Percentiles rank a stretch among this genome's conserved stretches.
These are phyloP conservation scores for Ganoderma sp. DNA, from an alignment of 1,284 basidiomycete genomes.

Conservation along the genomic window DNA sequence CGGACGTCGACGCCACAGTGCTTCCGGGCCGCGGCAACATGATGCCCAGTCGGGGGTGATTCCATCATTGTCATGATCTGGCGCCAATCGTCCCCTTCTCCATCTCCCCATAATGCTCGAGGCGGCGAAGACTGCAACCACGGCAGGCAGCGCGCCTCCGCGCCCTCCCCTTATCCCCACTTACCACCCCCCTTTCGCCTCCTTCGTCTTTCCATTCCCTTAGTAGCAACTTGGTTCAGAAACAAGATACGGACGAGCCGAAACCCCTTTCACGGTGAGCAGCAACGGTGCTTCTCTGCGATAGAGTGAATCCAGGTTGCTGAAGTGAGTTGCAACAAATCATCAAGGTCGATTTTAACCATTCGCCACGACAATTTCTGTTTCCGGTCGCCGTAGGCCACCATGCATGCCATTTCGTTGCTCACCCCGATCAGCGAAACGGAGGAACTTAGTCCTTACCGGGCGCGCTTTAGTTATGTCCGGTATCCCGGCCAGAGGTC, in stretches of 20 bases:
- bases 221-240: background rate
- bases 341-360: background rate
- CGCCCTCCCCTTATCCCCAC: slow-evolving; percentile 11
- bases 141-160: slow-evolving; percentile 29
- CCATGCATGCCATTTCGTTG: slow-evolving; percentile 26
- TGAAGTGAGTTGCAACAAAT: background rate
- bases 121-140: slow-evolving; percentile 25
- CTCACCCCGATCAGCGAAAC: slow-evolving; percentile 30
- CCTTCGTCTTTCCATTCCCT: background rate
- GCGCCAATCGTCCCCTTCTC: slow-evolving; percentile 29
- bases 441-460: slow-evolving; percentile 29
- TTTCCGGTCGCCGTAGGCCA: background rate
- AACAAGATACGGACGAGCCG: background rate
- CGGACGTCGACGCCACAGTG: background rate
- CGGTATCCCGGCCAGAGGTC: slow-evolving; percentile 24
- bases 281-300: background rate
- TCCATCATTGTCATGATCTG: slow-evolving; percentile 31
- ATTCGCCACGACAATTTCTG: background rate
- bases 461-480: slow-evolving; percentile 16
- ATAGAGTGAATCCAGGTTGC: background rate
- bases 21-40: background rate
- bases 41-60: slow-evolving; percentile 19
- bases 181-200: background rate
- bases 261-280: slow-evolving; percentile 4
- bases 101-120: slow-evolving; percentile 30